Base-by-base conservation (phyloP, 257 asterid genomes). In the Solanum lycopersicoides region DNA sequence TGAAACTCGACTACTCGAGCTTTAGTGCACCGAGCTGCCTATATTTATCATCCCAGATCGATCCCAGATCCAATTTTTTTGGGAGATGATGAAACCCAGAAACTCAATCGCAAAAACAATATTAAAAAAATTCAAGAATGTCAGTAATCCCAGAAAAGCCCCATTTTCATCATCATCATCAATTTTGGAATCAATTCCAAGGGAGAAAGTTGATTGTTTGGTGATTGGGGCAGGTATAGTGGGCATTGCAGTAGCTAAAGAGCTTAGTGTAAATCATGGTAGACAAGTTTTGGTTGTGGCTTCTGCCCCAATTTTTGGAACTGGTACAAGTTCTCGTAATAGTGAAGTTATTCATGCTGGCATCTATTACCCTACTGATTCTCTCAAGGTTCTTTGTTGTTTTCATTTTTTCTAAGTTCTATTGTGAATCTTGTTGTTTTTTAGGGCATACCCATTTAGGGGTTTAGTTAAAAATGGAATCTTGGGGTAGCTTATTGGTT, bases 321-420 rank as follows among this genome's bases (percentile, higher is more conserved):
- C 95, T 2, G 97, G 93, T 47, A 91, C 96, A 13, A 93, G 96
- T 73, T 95, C 99, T 84, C 98, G 99, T 85, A 96, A 95, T 91
- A 96, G 98, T 89, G 99, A 95, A 89, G 98, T 96, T 87, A 91
- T 96, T 86, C 98, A 96, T 90, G 98, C 97, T 56, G 98, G 98
- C 89, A 93, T 95, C 86, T 96, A 96, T 84, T 95, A 96, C 74
- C 98, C 98, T 86, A 90, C 87, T 63, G 87, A 92, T 86, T 94
- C 98, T 83, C 95, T 96, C 89, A 95, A 95, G 98, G 98, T 93
- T 32, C 25, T 30, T 50, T 68, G 39, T 68, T 30, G 39, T 6
- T 14, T 15, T 65, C 34, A 14, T 34, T 10, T 41, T 69, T 14
- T 11, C 4, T 23, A 87, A 56, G 56, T 71, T 63, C 18, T 56